Evolutionary conservation across 2,329 filamentous ascomycete species (phyloP).

Genomic region (Fusarium sp.): DNA sequence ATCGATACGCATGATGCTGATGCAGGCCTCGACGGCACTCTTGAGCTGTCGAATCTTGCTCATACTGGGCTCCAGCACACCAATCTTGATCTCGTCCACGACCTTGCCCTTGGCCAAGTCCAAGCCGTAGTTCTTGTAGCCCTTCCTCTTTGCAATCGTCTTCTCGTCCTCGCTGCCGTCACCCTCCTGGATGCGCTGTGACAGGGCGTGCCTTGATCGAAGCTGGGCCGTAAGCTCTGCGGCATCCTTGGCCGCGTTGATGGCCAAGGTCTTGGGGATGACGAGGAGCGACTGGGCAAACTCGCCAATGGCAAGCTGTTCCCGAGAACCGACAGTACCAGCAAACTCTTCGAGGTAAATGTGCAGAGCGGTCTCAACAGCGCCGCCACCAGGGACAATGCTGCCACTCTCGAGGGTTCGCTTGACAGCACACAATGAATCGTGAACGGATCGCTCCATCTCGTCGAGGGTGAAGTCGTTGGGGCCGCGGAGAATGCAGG

Average conservation of each 20-base stretch:
- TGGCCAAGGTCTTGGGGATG: slow-evolving; percentile 94
- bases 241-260: slow-evolving; percentile 97
- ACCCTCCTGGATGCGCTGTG: slow-evolving; percentile 90
- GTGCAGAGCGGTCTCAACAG: slow-evolving; percentile 97
- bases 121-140: slow-evolving; percentile 98
- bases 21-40: slow-evolving; percentile 97
- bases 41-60: slow-evolving; percentile 99
- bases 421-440: slow-evolving; percentile 97
- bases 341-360: slow-evolving; percentile 99
- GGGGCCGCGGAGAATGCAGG: slow-evolving; percentile 92
- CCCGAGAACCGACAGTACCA: slow-evolving; percentile 93
- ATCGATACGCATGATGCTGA: slow-evolving; percentile 99
- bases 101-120: slow-evolving; percentile 91
- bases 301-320: slow-evolving; percentile 97
- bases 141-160: slow-evolving; percentile 90
- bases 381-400: slow-evolving; percentile 95
- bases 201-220: slow-evolving; percentile 91
- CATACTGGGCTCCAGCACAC: slow-evolving; percentile 95
- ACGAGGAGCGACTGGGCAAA: slow-evolving; percentile 94
- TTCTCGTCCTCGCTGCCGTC: slow-evolving; percentile 88
- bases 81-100: slow-evolving; percentile 91
- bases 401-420: slow-evolving; percentile 95
- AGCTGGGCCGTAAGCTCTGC: slow-evolving; percentile 96
- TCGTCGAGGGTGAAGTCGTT: slow-evolving; percentile 98
- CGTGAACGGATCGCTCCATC: slow-evolving; percentile 98